phyloP scores from a whole-genome alignment of 1,284 basidiomycete genomes.

The Cutaneotrichosporon spelunceum region DNA sequence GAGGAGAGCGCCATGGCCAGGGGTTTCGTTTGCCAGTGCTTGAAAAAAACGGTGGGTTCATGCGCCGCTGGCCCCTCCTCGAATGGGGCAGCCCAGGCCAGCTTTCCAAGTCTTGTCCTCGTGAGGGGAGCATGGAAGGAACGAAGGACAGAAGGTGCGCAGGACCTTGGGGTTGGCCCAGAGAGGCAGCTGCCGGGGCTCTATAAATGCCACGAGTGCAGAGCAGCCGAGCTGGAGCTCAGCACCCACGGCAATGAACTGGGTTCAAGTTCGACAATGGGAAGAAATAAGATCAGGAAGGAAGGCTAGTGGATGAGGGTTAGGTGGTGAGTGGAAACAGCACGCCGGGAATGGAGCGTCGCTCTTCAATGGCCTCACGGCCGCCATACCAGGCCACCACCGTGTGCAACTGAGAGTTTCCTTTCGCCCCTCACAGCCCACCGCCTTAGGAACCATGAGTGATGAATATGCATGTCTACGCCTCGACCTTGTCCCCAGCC shows the following conservation, averaged over 20 bases:
- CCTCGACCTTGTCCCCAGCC: slow-evolving; percentile 8
- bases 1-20: too few relatives aligned
- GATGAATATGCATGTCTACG: slow-evolving; percentile 14
- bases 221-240: background rate
- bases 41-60: too few relatives aligned
- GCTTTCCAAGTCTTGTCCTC: background rate
- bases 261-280: background rate
- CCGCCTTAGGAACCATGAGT: background rate
- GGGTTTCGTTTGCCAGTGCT: too few relatives aligned
- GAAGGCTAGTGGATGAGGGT: background rate
- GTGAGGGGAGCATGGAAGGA: background rate
- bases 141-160: background rate
- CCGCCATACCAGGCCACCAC: too few relatives aligned
- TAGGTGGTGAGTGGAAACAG: background rate
- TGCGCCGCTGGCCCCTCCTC: too few relatives aligned
- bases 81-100: background rate
- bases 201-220: background rate
- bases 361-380: too few relatives aligned
- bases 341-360: background rate
- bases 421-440: background rate
- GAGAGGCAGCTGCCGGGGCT: background rate
- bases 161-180: background rate
- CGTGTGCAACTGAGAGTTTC: too few relatives aligned
- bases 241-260: background rate
- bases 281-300: background rate